Conservation (phyloP, 208 protist genomes). For the Trypanosoma caninum region DNA sequence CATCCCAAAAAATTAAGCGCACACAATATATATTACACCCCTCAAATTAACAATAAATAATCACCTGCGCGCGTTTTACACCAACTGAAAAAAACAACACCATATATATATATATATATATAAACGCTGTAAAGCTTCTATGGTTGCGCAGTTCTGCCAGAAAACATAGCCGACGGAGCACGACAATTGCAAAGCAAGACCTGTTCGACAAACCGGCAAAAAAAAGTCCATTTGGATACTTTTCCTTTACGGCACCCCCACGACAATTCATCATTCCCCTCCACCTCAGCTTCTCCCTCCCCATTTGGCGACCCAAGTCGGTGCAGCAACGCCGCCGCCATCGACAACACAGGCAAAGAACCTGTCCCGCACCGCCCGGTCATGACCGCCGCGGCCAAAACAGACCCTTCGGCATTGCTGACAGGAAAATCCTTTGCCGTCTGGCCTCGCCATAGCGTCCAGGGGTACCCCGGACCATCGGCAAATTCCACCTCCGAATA, state of each 20-base stretch:
- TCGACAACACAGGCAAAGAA: background rate
- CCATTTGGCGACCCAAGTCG: background rate
- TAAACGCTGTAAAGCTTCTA: too few species aligned
- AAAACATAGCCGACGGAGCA: background rate
- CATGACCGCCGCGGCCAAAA: background rate
- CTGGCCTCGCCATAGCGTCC: background rate
- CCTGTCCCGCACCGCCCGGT: background rate
- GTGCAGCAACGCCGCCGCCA: slow-evolving; percentile 1
- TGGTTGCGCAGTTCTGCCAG: too few species aligned
- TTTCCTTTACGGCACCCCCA: background rate
- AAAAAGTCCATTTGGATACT: background rate
- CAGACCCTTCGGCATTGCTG: background rate
- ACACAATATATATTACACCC: too few species aligned
- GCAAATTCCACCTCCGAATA: slow-evolving; percentile 17
- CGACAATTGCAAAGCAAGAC: slow-evolving; percentile 1
- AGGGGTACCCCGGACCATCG: background rate
- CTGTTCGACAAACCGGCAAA: slow-evolving; percentile 9
- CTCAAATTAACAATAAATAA: too few species aligned
- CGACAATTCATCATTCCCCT: background rate
- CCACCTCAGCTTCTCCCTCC: background rate
- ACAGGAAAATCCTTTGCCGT: background rate
- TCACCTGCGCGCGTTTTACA: too few species aligned
- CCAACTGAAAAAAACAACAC: too few species aligned
- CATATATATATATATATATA: too few species aligned
- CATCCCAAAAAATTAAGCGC: too few species aligned